Conservation (phyloP, 2,329 filamentous ascomycete genomes). For the Lachnellula suecica region DNA sequence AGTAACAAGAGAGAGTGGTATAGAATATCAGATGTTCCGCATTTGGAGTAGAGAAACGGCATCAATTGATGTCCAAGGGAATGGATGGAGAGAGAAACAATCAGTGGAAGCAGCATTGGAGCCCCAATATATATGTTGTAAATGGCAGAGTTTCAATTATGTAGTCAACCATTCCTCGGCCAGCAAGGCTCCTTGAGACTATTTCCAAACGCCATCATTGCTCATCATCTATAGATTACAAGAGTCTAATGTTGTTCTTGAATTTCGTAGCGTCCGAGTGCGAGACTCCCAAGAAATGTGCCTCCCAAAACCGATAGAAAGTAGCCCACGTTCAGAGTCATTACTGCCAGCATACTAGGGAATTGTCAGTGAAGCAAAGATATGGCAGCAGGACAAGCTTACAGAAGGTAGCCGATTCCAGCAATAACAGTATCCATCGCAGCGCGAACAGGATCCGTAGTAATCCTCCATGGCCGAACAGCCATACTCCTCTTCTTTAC, state of each 20-base stretch:
- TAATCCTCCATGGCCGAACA: slow-evolving; percentile 74
- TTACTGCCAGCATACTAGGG: slow-evolving; percentile 83
- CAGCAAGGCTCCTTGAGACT: slow-evolving; percentile 12
- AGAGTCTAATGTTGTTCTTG: slow-evolving; percentile 18
- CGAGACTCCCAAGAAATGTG: slow-evolving; percentile 81
- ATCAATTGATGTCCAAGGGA: too few relatives aligned
- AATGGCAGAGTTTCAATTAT: background rate
- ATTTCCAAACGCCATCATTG: slow-evolving; percentile 5
- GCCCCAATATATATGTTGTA: too few relatives aligned
- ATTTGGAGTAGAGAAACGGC: too few relatives aligned
- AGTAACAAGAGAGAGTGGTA: too few relatives aligned
- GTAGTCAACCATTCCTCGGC: background rate
- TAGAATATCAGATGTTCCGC: too few relatives aligned
- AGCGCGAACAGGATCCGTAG: slow-evolving; percentile 74
- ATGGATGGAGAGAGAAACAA: too few relatives aligned
- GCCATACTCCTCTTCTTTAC: slow-evolving; percentile 57
- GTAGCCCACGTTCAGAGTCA: slow-evolving; percentile 86
- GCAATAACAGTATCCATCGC: slow-evolving; percentile 67
- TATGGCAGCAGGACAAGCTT: slow-evolving; percentile 41
- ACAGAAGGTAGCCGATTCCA: slow-evolving; percentile 86
- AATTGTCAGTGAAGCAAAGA: slow-evolving; percentile 13
- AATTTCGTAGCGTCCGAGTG: slow-evolving; percentile 30
- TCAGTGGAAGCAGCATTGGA: too few relatives aligned
- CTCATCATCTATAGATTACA: background rate
- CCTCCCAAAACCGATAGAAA: slow-evolving; percentile 77